These are phyloP conservation scores for Cnidoscolus chayamansa DNA, from an alignment of 441 rosid species.

Conservation along the genomic window DNA sequence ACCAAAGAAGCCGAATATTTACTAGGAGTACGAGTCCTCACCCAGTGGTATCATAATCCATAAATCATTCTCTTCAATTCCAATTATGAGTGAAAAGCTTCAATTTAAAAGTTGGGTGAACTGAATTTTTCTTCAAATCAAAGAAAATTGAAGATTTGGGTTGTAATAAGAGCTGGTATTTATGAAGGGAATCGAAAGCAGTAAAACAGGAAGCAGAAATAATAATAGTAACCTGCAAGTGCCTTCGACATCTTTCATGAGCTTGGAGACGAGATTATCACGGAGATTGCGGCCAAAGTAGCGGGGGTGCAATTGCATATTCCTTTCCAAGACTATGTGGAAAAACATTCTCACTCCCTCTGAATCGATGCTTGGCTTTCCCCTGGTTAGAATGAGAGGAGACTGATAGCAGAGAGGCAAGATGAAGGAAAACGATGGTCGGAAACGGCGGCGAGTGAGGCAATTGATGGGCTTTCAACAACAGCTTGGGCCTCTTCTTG, in stretches of 20 bases:
- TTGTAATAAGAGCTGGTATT: not conserved
- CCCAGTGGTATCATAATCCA: not conserved
- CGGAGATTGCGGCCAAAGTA: slow-evolving; percentile 82
- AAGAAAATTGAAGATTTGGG: not conserved
- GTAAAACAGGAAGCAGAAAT: not conserved
- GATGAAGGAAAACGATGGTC: too few species aligned
- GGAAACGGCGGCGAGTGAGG: too few species aligned
- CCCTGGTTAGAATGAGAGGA: too few species aligned
- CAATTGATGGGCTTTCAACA: too few species aligned
- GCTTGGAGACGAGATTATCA: slow-evolving; percentile 79
- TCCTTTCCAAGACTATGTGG: slow-evolving; percentile 79
- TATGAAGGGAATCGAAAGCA: not conserved
- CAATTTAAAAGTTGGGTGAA: not conserved
- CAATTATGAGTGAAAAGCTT: not conserved
- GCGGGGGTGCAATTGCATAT: slow-evolving; percentile 94
- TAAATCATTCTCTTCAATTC: not conserved
- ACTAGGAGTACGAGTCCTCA: not conserved
- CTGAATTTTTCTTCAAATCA: not conserved
- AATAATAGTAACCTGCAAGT: slow-evolving; percentile 67
- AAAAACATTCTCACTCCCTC: slow-evolving; percentile 51
- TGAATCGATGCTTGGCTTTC: too few species aligned
- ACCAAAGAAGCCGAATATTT: not conserved
- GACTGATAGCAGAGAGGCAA: too few species aligned
- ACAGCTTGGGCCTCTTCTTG: too few species aligned
- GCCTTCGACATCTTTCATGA: slow-evolving; percentile 95